A percentile compares a stretch with the other conserved stretches of the same genome.
These are phyloP conservation scores for Candida dendrica DNA, from an alignment of 805 yeast species.

Conservation along the genomic window DNA sequence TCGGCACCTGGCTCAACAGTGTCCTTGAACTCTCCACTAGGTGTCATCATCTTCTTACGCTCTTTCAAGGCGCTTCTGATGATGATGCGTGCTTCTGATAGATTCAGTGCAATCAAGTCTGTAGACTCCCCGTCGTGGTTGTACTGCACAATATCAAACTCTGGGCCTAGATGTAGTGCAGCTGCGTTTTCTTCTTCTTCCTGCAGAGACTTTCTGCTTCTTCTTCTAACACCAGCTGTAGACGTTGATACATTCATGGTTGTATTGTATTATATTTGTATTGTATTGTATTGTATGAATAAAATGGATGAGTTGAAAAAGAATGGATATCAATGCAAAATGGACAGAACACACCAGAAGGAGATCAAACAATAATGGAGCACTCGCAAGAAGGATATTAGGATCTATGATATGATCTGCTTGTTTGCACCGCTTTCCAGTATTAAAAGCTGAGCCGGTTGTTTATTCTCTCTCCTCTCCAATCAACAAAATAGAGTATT, in stretches of 20 bases:
- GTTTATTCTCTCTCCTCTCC: too few relatives aligned
- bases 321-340: too few relatives aligned
- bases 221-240: constrained; percentile 76
- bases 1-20: constrained; percentile 21
- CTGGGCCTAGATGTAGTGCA: constrained; percentile 81
- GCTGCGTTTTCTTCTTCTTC: constrained; percentile 94
- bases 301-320: too few relatives aligned
- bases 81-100: constrained; percentile 83
- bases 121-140: constrained; percentile 75
- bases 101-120: constrained; percentile 75
- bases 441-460: too few relatives aligned
- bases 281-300: not conserved
- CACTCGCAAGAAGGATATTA: too few relatives aligned
- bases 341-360: too few relatives aligned
- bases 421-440: too few relatives aligned
- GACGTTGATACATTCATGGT: constrained; percentile 84
- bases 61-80: constrained; percentile 86
- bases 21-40: constrained; percentile 27
- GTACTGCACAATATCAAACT: constrained; percentile 74
- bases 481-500: too few relatives aligned
- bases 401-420: too few relatives aligned
- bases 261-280: not conserved
- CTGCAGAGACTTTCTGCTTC: constrained; percentile 50
- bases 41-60: constrained; percentile 49
- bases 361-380: too few relatives aligned